Conservation (phyloP, 2,329 filamentous ascomycete species). For the Diaporthe destruens region DNA sequence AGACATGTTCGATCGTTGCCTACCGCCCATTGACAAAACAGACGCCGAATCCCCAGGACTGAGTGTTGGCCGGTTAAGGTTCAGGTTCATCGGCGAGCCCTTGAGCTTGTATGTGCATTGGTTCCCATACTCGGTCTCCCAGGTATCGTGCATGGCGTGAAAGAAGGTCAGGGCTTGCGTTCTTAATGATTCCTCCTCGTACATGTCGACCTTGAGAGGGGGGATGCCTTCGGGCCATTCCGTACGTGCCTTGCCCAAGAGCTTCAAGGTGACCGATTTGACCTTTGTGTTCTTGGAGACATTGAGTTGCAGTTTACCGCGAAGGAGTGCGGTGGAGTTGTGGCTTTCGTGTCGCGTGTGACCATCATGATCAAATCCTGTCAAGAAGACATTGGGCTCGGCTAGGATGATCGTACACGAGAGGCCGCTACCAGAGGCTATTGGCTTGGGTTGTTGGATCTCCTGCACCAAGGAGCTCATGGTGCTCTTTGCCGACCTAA, state of each 20-base stretch:
- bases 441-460: conserved; percentile 70
- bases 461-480: conserved; percentile 66
- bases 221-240: conserved; percentile 98
- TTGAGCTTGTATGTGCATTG: conserved; percentile 69
- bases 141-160: conserved; percentile 76
- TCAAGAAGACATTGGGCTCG: conserved; percentile 84
- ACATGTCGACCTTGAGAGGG: conserved; percentile 84
- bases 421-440: conserved; percentile 83
- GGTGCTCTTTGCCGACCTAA: conserved; percentile 63
- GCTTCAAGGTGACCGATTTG: conserved; percentile 88
- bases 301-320: conserved; percentile 84
- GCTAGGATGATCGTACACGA: conserved; percentile 80
- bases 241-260: conserved; percentile 86
- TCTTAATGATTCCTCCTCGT: conserved; percentile 86
- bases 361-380: conserved; percentile 81
- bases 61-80: conserved; percentile 43
- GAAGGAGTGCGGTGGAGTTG: conserved; percentile 81
- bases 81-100: conserved; percentile 52
- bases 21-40: conserved; percentile 49
- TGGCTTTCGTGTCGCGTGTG: conserved; percentile 66
- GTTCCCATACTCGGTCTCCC: conserved; percentile 73
- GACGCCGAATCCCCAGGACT: conserved; percentile 49
- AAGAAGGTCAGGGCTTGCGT: conserved; percentile 94
- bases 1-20: conserved; percentile 51
- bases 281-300: conserved; percentile 93